These are phyloP conservation scores for Bothriochloa decipiens DNA, from an alignment of 176 grass and related monocot genomes.

Conservation along the genomic window DNA sequence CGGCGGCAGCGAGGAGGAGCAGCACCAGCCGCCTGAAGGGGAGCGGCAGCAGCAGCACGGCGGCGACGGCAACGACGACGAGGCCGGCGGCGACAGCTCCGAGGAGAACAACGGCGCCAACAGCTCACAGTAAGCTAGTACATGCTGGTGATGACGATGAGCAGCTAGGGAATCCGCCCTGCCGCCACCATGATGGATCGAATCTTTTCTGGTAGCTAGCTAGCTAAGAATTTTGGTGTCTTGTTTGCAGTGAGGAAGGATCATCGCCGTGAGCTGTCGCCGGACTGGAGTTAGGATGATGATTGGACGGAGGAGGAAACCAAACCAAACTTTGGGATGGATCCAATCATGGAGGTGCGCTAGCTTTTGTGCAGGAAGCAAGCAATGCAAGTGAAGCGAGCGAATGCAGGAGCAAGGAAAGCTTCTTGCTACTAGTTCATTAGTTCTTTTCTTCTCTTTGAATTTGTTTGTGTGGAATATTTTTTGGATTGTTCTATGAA, in stretches of 20 bases:
- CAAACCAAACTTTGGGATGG: background rate
- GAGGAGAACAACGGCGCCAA: conserved; percentile 38
- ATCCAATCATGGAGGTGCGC: background rate
- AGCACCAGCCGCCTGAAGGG: conserved; percentile 19
- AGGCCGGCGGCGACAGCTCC: conserved; percentile 38
- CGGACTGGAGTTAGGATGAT: conserved; percentile 28
- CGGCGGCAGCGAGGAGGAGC: conserved; percentile 32
- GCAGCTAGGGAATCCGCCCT: background rate
- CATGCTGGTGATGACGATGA: background rate
- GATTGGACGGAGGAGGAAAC: conserved; percentile 12
- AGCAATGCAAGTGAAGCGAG: conserved; percentile 1
- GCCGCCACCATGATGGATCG: conserved; percentile 35
- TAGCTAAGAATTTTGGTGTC: conserved; percentile 30
- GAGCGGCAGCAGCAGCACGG: conserved; percentile 56
- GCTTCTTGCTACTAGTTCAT: conserved; percentile 53
- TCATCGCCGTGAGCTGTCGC: conserved; percentile 37
- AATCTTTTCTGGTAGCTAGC: conserved; percentile 35
- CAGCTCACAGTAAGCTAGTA: conserved; percentile 62
- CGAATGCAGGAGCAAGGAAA: conserved; percentile 48
- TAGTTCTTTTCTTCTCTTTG: conserved; percentile 16
- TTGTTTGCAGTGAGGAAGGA: conserved; percentile 6
- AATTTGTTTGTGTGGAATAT: conserved; percentile 9
- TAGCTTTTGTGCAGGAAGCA: conserved; percentile 42
- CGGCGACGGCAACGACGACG: conserved; percentile 37
- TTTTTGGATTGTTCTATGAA: conserved; percentile 51